Evolutionary conservation across 768 basidiomycete species (phyloP).

Genomic region (Boletus tylopilopsis): DNA sequence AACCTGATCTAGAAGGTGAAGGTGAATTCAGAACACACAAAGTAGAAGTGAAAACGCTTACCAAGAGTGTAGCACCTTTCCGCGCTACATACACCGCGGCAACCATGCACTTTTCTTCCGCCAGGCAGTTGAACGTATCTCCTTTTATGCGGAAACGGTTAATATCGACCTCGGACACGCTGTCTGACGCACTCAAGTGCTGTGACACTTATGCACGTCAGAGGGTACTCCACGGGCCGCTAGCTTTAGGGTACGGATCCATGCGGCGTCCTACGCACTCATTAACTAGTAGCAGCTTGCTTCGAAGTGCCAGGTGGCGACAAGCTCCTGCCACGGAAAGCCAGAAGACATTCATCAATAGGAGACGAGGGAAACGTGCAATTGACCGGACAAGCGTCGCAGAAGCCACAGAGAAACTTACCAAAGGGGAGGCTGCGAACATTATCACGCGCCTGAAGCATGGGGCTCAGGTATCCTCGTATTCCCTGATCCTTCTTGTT

Average conservation of each 20-base stretch:
- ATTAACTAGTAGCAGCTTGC: conserved; percentile 40
- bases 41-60: conserved; percentile 2
- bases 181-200: conserved; percentile 60
- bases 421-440: conserved; percentile 76
- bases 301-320: conserved; percentile 67
- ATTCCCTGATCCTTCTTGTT: background rate
- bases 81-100: conserved; percentile 54
- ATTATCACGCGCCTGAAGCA: conserved; percentile 76
- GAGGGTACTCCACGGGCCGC: conserved; percentile 50
- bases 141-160: conserved; percentile 52
- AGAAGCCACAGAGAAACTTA: conserved; percentile 43
- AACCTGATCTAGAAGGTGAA: conserved; percentile 38
- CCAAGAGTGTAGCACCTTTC: conserved; percentile 32
- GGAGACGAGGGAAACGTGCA: conserved; percentile 42
- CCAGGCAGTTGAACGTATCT: conserved; percentile 42
- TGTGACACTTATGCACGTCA: conserved; percentile 63
- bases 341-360: conserved; percentile 56
- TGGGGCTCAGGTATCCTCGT: conserved; percentile 57
- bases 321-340: conserved; percentile 52
- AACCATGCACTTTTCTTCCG: conserved; percentile 42
- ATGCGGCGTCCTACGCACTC: background rate
- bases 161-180: conserved; percentile 50
- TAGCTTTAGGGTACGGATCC: conserved; percentile 45
- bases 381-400: conserved; percentile 15
- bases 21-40: conserved; percentile 22